Base-by-base conservation (phyloP, 768 basidiomycete genomes). In the Gymnopilus junonius region DNA sequence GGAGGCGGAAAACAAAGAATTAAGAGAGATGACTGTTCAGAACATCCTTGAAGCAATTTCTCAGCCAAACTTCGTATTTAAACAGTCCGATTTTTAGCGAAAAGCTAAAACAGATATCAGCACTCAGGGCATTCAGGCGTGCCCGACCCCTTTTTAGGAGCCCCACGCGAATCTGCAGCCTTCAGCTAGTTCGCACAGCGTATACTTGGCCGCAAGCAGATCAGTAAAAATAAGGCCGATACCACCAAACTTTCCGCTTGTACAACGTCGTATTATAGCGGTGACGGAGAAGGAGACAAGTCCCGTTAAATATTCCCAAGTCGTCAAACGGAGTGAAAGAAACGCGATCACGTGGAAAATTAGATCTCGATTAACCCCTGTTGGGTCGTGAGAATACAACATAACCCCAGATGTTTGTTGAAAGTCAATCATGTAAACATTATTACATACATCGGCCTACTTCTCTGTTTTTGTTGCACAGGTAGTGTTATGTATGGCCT, bases 121-220 rank as follows among this genome's bases (percentile, higher is more conserved):
- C 45, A 53, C 63, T 67, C 69, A 70, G 65, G 69, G 67, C 56
- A 60, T 53, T 57, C 69, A 63, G 59, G 34, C 15, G 48, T 65
- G 48, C 42, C 48, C 27, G 48, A 51, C 48, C 48, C 64, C 60
- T 56, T 62, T 62, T 62, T 51, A 42, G 34, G 54, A 55, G 37
- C 31, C 43, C 46, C 43, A 45, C 57, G 57, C 45, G 31, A 43
- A 34, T 31, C 29, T 53, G 48, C 20, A 40, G 21, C 39, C 48
- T 15, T 40, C 8, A 37, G 11, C 20, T 25, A 21, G 23, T 7
- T 21, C 53, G 17, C 32, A 39, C 53, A 23, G 34, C 6, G 20
- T n/a, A 20, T n/a, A 55, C 27, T 37, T 32, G 29, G 6, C 20
- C 48, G n/a, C 8, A n/a, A 20, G 29, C 4, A 23, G 39, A 39